Conservation (phyloP, 2,329 filamentous ascomycete species). For the Microsporum canis region DNA sequence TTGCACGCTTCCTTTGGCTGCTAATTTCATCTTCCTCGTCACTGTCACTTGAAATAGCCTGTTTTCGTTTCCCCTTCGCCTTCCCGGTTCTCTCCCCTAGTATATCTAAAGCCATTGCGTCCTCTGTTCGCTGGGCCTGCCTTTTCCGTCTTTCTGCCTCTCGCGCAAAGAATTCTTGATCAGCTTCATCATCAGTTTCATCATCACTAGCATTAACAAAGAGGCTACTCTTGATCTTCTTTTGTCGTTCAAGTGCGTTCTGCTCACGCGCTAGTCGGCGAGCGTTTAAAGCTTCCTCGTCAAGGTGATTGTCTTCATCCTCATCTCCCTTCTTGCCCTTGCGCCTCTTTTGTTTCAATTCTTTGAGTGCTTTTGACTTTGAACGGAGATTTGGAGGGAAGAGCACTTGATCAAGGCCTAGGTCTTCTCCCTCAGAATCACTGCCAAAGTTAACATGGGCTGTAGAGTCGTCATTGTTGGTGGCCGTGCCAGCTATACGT, state of each 20-base stretch:
- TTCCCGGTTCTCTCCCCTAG: constrained; percentile 14
- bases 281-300: constrained; percentile 49
- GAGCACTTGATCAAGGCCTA: constrained; percentile 47
- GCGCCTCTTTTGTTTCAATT: constrained; percentile 50
- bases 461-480: constrained; percentile 22
- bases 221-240: constrained; percentile 71
- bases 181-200: constrained; percentile 67
- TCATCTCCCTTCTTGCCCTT: constrained; percentile 40
- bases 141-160: constrained; percentile 58
- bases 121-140: constrained; percentile 40
- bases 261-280: constrained; percentile 51
- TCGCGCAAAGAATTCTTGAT: constrained; percentile 62
- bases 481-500: constrained; percentile 30
- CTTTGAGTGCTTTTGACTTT: constrained; percentile 43
- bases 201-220: constrained; percentile 80
- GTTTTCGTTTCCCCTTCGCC: constrained; percentile 7
- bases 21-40: constrained; percentile 6
- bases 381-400: constrained; percentile 49
- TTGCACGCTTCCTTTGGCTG: not conserved
- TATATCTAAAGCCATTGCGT: constrained; percentile 33
- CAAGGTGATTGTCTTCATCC: constrained; percentile 45
- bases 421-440: constrained; percentile 52
- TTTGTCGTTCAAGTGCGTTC: constrained; percentile 63
- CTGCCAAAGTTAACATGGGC: constrained; percentile 55
- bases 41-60: constrained; percentile 3